Conservation (phyloP, 1,139 yeast species). For the Pichia sp. region DNA sequence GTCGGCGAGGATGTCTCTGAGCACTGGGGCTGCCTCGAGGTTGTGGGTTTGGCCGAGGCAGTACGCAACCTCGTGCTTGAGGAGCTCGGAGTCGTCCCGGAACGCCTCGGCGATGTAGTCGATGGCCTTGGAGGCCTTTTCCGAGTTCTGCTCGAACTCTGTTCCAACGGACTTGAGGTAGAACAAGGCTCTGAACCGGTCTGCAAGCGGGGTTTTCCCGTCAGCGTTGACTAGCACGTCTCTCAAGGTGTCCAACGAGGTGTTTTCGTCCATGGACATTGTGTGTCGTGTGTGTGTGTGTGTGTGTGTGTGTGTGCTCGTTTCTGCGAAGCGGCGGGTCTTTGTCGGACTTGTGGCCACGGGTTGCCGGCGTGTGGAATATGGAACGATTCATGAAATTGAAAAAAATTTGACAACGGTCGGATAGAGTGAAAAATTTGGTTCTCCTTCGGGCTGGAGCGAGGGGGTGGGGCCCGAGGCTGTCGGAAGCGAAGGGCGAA, state of each 20-base stretch:
- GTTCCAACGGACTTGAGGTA: slow-evolving; percentile 82
- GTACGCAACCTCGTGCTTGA: slow-evolving; percentile 97
- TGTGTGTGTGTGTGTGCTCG: too few species aligned
- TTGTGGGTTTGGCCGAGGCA: slow-evolving; percentile 97
- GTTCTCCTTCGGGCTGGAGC: background rate
- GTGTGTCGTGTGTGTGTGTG: background rate
- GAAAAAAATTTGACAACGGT: background rate
- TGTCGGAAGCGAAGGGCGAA: too few species aligned
- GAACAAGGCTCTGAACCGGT: slow-evolving; percentile 89
- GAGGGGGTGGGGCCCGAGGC: background rate
- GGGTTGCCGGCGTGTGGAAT: background rate
- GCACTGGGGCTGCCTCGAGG: slow-evolving; percentile 65
- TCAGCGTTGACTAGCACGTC: slow-evolving; percentile 60
- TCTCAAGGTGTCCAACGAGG: slow-evolving; percentile 63
- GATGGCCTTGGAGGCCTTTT: slow-evolving; percentile 58
- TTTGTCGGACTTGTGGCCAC: background rate
- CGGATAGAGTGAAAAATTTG: background rate
- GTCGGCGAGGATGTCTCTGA: slow-evolving; percentile 69
- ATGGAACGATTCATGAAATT: background rate
- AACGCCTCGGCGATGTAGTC: slow-evolving; percentile 82
- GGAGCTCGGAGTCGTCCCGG: slow-evolving; percentile 76
- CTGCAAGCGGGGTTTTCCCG: slow-evolving; percentile 72
- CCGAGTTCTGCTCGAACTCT: slow-evolving; percentile 47
- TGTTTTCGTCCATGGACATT: slow-evolving; percentile 40
- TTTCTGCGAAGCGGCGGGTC: background rate